Evolutionary conservation across 345 rosid genomes (phyloP).

Genomic region (Kandelia obovata): DNA sequence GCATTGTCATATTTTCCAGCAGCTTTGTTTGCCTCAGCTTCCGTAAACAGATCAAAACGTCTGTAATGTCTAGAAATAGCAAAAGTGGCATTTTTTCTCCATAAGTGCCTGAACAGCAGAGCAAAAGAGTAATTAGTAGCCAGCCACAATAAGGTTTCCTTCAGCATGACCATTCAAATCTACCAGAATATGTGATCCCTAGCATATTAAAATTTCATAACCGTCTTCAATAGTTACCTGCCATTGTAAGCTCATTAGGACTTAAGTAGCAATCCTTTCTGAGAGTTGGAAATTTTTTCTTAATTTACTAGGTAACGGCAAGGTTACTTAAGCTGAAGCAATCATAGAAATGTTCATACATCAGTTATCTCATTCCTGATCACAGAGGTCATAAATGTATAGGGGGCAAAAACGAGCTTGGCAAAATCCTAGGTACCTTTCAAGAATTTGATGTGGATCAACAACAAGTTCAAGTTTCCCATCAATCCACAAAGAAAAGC

Average conservation of each 20-base stretch:
- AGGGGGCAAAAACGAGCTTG: not conserved
- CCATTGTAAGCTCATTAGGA: not conserved
- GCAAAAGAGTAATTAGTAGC: conserved; percentile 8
- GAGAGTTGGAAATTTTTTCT: too few relatives aligned
- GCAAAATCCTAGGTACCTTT: conserved; percentile 47
- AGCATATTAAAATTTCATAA: not conserved
- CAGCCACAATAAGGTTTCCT: too few relatives aligned
- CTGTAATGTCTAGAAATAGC: conserved; percentile 93
- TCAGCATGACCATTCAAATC: too few relatives aligned
- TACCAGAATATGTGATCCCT: not conserved
- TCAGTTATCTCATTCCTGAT: not conserved
- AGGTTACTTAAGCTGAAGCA: not conserved
- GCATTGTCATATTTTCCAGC: conserved; percentile 91
- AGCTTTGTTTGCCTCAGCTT: conserved; percentile 99
- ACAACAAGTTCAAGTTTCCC: conserved; percentile 95
- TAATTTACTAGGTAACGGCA: too few relatives aligned
- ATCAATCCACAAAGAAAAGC: conserved; percentile 93
- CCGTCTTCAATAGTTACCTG: not conserved
- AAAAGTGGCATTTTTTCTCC: conserved; percentile 96
- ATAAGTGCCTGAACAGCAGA: conserved; percentile 71
- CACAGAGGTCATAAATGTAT: not conserved
- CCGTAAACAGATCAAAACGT: conserved; percentile 80
- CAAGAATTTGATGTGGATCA: conserved; percentile 96
- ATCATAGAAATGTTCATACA: not conserved
- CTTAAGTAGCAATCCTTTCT: too few relatives aligned